These are phyloP conservation scores for Penicillium brasilianum DNA, from an alignment of 2,329 filamentous ascomycete genomes.

Conservation along the genomic window DNA sequence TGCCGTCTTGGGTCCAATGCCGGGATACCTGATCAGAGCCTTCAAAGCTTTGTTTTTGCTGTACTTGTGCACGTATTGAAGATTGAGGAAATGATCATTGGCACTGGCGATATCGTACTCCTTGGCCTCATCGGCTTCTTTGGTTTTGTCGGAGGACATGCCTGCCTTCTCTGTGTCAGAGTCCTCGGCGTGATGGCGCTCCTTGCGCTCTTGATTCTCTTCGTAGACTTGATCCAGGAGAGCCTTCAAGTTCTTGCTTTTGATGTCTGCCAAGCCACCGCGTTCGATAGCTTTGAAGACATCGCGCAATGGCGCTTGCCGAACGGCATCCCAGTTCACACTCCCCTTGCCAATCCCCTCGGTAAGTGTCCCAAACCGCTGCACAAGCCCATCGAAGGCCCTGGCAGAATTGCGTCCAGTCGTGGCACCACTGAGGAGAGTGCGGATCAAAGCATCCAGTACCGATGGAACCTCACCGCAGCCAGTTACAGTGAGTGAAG, in stretches of 20 bases:
- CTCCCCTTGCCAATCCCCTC: constrained; percentile 71
- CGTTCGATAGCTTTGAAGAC: constrained; percentile 71
- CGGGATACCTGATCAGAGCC: constrained; percentile 63
- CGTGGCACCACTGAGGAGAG: constrained; percentile 66
- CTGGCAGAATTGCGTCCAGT: constrained; percentile 65
- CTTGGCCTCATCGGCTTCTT: constrained; percentile 56
- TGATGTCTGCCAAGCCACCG: constrained; percentile 73
- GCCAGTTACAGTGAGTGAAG: constrained; percentile 73
- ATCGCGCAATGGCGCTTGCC: constrained; percentile 61
- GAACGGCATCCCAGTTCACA: constrained; percentile 76
- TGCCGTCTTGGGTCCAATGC: constrained; percentile 70
- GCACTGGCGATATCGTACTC: constrained; percentile 62
- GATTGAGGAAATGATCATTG: constrained; percentile 65
- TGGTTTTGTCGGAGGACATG: constrained; percentile 28
- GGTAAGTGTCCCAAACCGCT: constrained; percentile 66
- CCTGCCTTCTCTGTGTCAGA: constrained; percentile 27
- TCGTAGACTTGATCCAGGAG: constrained; percentile 74
- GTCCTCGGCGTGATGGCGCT: constrained; percentile 54
- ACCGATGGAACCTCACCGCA: constrained; percentile 70
- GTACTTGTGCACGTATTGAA: constrained; percentile 65
- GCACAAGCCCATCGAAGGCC: constrained; percentile 69
- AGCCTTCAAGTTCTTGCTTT: constrained; percentile 73
- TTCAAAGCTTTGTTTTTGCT: constrained; percentile 62
- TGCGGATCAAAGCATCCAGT: constrained; percentile 67
- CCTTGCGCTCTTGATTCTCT: constrained; percentile 65